Base-by-base conservation (phyloP, 2,329 filamentous ascomycete genomes). In the Didymella lethalis region DNA sequence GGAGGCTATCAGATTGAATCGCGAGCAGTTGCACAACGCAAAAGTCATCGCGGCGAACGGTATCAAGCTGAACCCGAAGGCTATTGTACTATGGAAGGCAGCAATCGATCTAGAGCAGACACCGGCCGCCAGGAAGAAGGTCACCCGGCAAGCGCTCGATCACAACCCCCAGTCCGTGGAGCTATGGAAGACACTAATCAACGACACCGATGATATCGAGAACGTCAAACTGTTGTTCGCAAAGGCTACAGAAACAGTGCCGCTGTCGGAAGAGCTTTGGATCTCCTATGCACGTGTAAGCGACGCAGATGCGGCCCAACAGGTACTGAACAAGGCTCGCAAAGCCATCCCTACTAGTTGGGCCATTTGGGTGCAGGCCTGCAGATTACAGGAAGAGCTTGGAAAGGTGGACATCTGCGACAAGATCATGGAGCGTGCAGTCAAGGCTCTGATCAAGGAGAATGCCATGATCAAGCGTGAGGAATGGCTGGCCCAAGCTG, bases 111-210 rank as follows among this genome's bases (percentile, higher is more conserved):
- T 99, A 25, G 95, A 99, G 76, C 87, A 88, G 7, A 90, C 97
- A 47, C 81, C 87, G 1, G 86, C 89, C 59, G 91, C 92, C 11
- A 96, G 96, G 79, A 98, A 98, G 80, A 89, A 93, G 72, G 95
- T 99, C 7, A 88, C 97, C 32, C 87, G 93, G 54, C 91, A 96
- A 73, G 96, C 95, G 0, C 83, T 99, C 44, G 92, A 98, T 69
- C 90, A 97, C 71, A 91, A 97, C 40, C 93, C 93, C 0, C 92
- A 97, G 72, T 98, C 94, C 0, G 95, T 98, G 47, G 90, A 91
- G 41, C 85, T 99, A n/a, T 99, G 95, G 95, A 99, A 98, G 75
- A 93, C 96, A 74, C 90, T 94, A 5, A 94, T 99, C 63, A 98
- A 98, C 68, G 81, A 98, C 54, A 95, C 98, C 73, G 94, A 97